Evolutionary conservation across 352 stramenopile species (phyloP).

Genomic region (Globisporangium orthogonon): DNA sequence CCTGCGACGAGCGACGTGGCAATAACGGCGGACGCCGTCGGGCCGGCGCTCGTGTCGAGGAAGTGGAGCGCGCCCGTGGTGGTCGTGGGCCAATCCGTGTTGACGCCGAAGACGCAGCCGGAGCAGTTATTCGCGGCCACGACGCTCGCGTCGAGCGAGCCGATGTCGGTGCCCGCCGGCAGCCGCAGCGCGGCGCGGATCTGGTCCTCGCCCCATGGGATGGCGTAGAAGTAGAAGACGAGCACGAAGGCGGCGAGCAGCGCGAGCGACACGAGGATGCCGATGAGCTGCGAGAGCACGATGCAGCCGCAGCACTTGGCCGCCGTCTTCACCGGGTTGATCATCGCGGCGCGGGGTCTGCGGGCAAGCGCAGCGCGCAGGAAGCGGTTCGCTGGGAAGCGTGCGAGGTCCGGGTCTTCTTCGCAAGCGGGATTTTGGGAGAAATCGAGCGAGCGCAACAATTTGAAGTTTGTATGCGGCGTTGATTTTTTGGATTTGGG

Average conservation of each 20-base stretch:
- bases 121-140: conserved; percentile 67
- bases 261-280: conserved; percentile 45
- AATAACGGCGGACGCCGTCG: conserved; percentile 55
- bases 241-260: conserved; percentile 46
- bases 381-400: no score
- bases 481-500: no score
- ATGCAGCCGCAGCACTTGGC: conserved; percentile 79
- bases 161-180: conserved; percentile 35
- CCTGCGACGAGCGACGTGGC: conserved; percentile 56
- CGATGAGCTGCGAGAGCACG: conserved; percentile 59
- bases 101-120: conserved; percentile 78
- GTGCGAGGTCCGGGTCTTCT: not conserved
- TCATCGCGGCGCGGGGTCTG: not conserved
- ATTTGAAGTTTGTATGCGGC: no score
- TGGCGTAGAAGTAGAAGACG: conserved; percentile 60
- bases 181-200: conserved; percentile 52
- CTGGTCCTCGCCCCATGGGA: conserved; percentile 74
- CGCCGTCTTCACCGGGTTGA: conserved; percentile 21
- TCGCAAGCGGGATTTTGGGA: not conserved
- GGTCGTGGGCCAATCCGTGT: conserved; percentile 78
- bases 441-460: no score
- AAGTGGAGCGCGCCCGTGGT: conserved; percentile 62
- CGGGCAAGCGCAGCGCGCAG: no score
- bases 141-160: conserved; percentile 39
- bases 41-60: conserved; percentile 62